Percentiles rank a stretch among this genome's conserved stretches.
phyloP scores from a whole-genome alignment of 2,329 filamentous ascomycete species.

The Cladorrhinum sp. region DNA sequence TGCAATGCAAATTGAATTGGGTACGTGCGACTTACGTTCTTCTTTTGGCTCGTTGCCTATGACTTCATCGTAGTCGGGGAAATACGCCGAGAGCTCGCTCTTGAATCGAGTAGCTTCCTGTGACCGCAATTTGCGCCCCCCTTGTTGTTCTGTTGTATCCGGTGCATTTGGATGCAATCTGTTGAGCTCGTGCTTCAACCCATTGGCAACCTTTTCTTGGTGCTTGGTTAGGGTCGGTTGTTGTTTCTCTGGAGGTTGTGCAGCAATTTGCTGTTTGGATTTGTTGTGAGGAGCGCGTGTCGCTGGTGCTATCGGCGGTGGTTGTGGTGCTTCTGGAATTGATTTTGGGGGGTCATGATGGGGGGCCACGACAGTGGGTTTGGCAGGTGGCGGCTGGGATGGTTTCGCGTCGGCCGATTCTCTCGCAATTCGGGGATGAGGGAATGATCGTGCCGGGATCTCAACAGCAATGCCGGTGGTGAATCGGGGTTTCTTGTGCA shows the following conservation, averaged over 20 bases:
- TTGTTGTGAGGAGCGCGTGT: conserved; percentile 20
- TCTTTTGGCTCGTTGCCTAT: conserved; percentile 82
- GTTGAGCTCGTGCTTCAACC: conserved; percentile 60
- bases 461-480: conserved; percentile 46
- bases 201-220: conserved; percentile 58
- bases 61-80: conserved; percentile 90
- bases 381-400: conserved; percentile 8
- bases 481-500: conserved; percentile 46
- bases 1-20: background rate
- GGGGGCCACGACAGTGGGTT: conserved; percentile 9
- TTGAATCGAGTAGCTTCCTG: conserved; percentile 83
- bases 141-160: conserved; percentile 50
- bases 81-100: conserved; percentile 87
- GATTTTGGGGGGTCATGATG: background rate
- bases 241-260: conserved; percentile 21
- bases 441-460: conserved; percentile 39
- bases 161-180: conserved; percentile 49
- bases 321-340: background rate
- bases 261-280: conserved; percentile 17
- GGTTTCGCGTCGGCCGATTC: conserved; percentile 26
- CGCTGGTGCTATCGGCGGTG: conserved; percentile 13
- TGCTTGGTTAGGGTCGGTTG: conserved; percentile 44
- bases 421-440: conserved; percentile 18
- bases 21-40: conserved; percentile 57
- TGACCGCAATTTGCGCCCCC: conserved; percentile 74